A percentile compares a stretch with the other conserved stretches of the same genome.
These are phyloP conservation scores for Alternaria sp. DNA, from an alignment of 2,329 filamentous ascomycete genomes.

Conservation along the genomic window DNA sequence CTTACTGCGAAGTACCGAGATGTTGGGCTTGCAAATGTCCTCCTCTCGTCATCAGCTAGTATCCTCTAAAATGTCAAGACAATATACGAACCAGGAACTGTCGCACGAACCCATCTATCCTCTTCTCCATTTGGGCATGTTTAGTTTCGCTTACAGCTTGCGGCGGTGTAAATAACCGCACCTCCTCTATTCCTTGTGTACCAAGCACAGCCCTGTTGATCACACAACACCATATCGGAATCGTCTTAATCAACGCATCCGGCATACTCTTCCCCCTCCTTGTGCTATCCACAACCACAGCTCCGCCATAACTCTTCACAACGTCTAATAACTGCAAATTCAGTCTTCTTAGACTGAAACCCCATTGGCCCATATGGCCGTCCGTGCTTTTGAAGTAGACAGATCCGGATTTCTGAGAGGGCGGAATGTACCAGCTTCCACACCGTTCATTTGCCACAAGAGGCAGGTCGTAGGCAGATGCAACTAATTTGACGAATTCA, in stretches of 20 bases:
- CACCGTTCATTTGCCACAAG: conserved; percentile 93
- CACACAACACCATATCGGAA: conserved; percentile 92
- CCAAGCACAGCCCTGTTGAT: conserved; percentile 83
- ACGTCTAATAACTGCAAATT: conserved; percentile 82
- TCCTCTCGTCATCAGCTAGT: conserved; percentile 29
- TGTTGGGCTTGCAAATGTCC: conserved; percentile 67
- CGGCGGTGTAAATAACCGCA: conserved; percentile 72
- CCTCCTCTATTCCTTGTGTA: conserved; percentile 50
- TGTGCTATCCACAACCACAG: conserved; percentile 92
- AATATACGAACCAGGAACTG: conserved; percentile 55
- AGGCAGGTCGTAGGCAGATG: conserved; percentile 67
- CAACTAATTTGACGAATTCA: conserved; percentile 72
- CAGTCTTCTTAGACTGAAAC: conserved; percentile 82
- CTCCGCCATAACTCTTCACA: conserved; percentile 72
- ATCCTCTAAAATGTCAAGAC: conserved; percentile 1
- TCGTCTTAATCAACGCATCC: conserved; percentile 90
- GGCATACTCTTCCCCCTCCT: conserved; percentile 94
- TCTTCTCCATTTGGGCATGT: conserved; percentile 76
- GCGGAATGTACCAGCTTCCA: conserved; percentile 90
- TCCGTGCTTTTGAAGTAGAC: conserved; percentile 99
- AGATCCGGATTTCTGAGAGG: conserved; percentile 70
- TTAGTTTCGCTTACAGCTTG: conserved; percentile 77
- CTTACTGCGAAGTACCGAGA: conserved; percentile 62
- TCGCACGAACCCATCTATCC: conserved; percentile 65
- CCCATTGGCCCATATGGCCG: conserved; percentile 90